These are phyloP conservation scores for Polyporus arcularius DNA, from an alignment of 768 basidiomycete genomes.

Conservation along the genomic window DNA sequence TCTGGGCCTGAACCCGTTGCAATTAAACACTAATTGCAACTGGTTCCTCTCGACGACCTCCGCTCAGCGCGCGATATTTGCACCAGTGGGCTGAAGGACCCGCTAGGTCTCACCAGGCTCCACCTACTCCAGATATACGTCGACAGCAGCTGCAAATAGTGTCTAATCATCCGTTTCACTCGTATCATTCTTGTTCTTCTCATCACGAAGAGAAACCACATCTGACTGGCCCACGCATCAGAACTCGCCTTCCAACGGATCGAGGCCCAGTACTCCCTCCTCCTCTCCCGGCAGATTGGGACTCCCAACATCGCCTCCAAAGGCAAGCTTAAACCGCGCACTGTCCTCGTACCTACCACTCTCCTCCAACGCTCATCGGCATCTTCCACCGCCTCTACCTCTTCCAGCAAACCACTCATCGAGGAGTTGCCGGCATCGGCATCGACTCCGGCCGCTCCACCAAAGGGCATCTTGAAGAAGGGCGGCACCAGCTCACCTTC, in stretches of 20 bases:
- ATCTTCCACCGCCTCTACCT: conserved; percentile 18
- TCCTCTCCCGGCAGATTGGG: conserved; percentile 66
- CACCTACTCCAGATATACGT: too few relatives aligned
- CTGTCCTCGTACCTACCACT: conserved; percentile 52
- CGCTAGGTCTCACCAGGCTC: too few relatives aligned
- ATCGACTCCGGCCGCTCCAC: conserved; percentile 19
- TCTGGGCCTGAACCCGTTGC: too few relatives aligned
- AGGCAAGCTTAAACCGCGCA: conserved; percentile 63
- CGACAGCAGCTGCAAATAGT: not conserved
- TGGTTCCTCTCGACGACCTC: too few relatives aligned
- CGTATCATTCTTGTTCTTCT: not conserved
- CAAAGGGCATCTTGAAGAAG: conserved; percentile 48
- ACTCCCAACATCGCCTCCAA: conserved; percentile 80
- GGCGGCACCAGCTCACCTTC: not conserved
- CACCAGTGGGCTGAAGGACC: too few relatives aligned
- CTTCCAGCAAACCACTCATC: conserved; percentile 44
- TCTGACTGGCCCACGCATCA: conserved; percentile 28
- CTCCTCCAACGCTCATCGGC: conserved; percentile 32
- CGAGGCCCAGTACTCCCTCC: conserved; percentile 58
- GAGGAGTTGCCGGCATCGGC: conserved; percentile 39
- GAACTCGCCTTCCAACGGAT: conserved; percentile 71
- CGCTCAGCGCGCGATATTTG: too few relatives aligned
- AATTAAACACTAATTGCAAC: too few relatives aligned
- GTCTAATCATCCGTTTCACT: not conserved
- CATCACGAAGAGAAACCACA: not conserved